Base-by-base conservation (phyloP, 805 yeast genomes). In the Saccharomycopsis olivae region DNA sequence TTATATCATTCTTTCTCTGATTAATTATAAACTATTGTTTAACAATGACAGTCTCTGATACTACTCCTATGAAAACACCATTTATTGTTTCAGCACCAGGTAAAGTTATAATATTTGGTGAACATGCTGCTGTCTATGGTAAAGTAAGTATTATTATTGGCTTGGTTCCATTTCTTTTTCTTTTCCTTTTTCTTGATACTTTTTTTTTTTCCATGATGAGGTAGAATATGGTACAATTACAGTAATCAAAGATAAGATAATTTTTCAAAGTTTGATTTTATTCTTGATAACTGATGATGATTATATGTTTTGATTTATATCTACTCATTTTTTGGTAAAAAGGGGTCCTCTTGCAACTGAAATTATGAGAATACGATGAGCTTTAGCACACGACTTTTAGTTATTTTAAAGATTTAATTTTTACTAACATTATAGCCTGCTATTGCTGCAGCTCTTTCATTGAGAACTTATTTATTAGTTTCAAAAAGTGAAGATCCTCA, bases 51-150 rank as follows among this genome's bases (percentile, higher is more conserved):
- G 25, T 23, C 25, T 8, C 25, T 23, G 25, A 23, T 10, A 8
- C n/a, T n/a, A n/a, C 27, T 23, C 10, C 27, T 20, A 14, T 28
- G 19, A 17, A 34, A 15, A 15, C 41, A 10, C 82, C 86, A 15
- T 85, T 88, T 57, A 60, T 75, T 37, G 84, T 86, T 2, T 83
- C 95, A 39, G 92, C 98, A 1, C 98, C 98, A 0, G 98, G 98
- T 3, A 92, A 92, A 54, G 95, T 87, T 33, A 92, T 92, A 51
- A 68, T 92, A 27, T 92, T 88, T 57, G 98, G 98, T 17, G 98
- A 92, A 55, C 98, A 92, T 54, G 83, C 96, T 5, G 97, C 94
- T 2, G 98, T 92, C 0, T 84, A 83, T 56, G 78, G 83, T 34
- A 83, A 76, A 54, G 71, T 67, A 52, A 31, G 67, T 58, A 15